phyloP scores from a whole-genome alignment of 169 alveolate species.

The Plasmodium malariae region DNA sequence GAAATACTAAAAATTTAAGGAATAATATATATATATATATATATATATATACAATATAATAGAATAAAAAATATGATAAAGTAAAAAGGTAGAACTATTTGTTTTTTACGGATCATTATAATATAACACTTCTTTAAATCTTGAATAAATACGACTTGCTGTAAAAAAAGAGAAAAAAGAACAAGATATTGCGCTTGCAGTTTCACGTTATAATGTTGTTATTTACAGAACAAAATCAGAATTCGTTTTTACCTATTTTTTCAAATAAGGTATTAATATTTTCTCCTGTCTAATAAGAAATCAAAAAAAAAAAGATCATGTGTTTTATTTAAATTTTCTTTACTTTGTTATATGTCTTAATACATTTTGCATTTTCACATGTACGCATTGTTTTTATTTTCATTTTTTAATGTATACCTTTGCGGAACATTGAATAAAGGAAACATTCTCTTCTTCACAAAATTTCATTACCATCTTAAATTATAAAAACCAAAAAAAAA shows the following conservation, averaged over 20 bases:
- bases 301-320: conserved; percentile 1
- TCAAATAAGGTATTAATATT: conserved; percentile 81
- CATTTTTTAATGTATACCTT: conserved; percentile 67
- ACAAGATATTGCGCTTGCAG: not conserved
- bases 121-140: conserved; percentile 40
- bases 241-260: conserved; percentile 66
- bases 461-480: conserved; percentile 77
- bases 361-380: not conserved
- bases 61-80: too few relatives aligned
- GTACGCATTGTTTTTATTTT: not conserved
- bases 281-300: conserved; percentile 78
- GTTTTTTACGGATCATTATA: conserved; percentile 24
- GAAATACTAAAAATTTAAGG: not conserved
- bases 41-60: too few relatives aligned
- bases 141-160: conserved; percentile 71
- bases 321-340: not conserved
- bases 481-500: not conserved
- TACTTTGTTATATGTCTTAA: not conserved
- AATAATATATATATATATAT: too few relatives aligned
- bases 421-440: conserved; percentile 82
- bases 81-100: too few relatives aligned
- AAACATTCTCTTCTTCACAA: conserved; percentile 72
- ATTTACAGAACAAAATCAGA: not conserved
- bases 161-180: conserved; percentile 6
- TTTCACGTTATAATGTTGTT: not conserved